A percentile compares a stretch with the other conserved stretches of the same genome.
These are phyloP conservation scores for Dendrobium officinale DNA, from an alignment of 106 monocot species.

Conservation along the genomic window DNA sequence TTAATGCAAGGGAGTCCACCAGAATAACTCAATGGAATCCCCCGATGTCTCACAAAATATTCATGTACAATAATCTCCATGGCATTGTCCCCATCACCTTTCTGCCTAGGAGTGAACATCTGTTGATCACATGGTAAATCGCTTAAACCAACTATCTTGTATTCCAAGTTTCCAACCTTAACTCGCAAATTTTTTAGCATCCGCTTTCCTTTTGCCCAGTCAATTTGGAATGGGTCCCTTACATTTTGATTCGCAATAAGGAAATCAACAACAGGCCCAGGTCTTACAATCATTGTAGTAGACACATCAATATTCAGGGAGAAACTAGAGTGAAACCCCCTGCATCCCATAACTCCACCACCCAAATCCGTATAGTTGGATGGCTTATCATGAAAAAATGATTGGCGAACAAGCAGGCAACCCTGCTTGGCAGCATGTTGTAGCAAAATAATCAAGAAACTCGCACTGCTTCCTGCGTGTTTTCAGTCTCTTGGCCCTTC, in stretches of 20 bases:
- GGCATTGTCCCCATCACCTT: slow-evolving; percentile 27
- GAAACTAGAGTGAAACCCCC: slow-evolving; percentile 91
- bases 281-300: slow-evolving; percentile 90
- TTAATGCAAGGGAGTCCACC: slow-evolving; percentile 72
- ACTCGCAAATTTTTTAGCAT: slow-evolving; percentile 76
- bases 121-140: slow-evolving; percentile 66
- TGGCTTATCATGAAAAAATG: slow-evolving; percentile 72
- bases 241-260: slow-evolving; percentile 76
- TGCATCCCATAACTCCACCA: slow-evolving; percentile 76
- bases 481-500: slow-evolving; percentile 64
- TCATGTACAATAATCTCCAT: slow-evolving; percentile 69
- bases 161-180: slow-evolving; percentile 48
- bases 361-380: slow-evolving; percentile 62
- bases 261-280: slow-evolving; percentile 83
- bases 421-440: slow-evolving; percentile 87
- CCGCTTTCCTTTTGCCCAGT: slow-evolving; percentile 87
- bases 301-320: slow-evolving; percentile 87
- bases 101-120: slow-evolving; percentile 52
- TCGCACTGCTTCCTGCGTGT: slow-evolving; percentile 78
- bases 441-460: slow-evolving; percentile 73
- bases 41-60: slow-evolving; percentile 51
- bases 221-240: slow-evolving; percentile 43
- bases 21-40: slow-evolving; percentile 40
- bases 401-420: slow-evolving; percentile 82
- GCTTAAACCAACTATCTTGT: slow-evolving; percentile 82